These are phyloP conservation scores for Paramecium sonneborni DNA, from an alignment of 73 alveolate genomes.

Conservation along the genomic window DNA sequence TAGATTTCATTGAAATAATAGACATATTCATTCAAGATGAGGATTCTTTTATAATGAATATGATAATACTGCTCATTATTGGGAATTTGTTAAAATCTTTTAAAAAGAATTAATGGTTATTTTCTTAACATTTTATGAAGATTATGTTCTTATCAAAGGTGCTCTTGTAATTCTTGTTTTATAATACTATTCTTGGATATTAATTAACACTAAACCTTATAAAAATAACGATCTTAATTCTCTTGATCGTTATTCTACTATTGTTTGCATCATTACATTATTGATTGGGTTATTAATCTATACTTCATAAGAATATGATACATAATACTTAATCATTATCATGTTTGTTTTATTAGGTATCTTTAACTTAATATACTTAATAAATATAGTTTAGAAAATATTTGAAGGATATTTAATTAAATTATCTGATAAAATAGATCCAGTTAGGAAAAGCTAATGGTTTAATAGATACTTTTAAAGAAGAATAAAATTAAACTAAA, in stretches of 20 bases:
- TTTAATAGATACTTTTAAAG: neutral
- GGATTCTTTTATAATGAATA: constrained; percentile 51
- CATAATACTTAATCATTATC: neutral
- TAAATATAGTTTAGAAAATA: neutral
- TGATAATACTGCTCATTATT: neutral
- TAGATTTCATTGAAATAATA: neutral
- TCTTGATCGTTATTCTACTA: constrained; percentile 2
- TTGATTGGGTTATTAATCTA: neutral
- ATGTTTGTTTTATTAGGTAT: constrained; percentile 9
- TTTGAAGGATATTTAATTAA: constrained; percentile 12
- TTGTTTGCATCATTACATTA: neutral
- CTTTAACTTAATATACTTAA: neutral
- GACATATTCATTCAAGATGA: neutral
- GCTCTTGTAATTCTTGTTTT: neutral
- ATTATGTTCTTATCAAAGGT: neutral
- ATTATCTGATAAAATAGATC: neutral
- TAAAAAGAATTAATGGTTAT: constrained; percentile 8
- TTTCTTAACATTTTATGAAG: neutral
- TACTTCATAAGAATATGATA: neutral
- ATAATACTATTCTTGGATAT: neutral
- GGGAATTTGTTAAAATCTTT: constrained; percentile 51
- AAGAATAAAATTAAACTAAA: neutral
- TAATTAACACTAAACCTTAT: neutral
- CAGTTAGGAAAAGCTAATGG: neutral
- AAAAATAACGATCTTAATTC: neutral